Conservation (phyloP, 495 filamentous ascomycete species). For the Penicillium angulare region DNA sequence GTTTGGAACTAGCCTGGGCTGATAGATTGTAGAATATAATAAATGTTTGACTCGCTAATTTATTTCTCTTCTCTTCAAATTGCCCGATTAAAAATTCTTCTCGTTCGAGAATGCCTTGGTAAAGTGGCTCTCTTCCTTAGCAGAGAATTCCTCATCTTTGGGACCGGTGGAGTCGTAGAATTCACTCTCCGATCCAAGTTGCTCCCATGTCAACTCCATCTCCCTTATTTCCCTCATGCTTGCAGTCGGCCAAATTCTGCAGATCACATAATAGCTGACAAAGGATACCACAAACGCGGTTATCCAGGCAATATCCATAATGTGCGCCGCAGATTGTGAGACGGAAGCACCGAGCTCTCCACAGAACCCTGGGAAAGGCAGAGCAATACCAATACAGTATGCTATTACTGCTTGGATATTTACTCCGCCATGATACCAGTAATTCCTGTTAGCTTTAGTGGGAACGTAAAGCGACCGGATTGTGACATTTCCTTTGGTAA, state of each 20-base stretch:
- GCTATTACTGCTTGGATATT: constrained; percentile 2
- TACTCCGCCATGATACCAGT: constrained; percentile 2
- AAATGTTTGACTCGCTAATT: too few relatives aligned
- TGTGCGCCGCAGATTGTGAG: background rate
- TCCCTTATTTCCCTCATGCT: background rate
- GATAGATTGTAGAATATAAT: background rate
- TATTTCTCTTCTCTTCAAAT: too few relatives aligned
- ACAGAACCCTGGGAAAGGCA: constrained; percentile 3
- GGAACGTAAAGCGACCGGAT: background rate
- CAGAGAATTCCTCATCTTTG: background rate
- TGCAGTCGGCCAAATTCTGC: constrained; percentile 1
- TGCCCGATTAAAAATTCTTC: background rate
- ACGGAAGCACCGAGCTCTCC: constrained; percentile 1
- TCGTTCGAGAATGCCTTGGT: too few relatives aligned
- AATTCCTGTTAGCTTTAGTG: constrained; percentile 1
- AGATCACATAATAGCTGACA: constrained; percentile 3
- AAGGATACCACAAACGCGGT: background rate
- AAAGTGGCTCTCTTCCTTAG: background rate
- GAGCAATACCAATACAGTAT: background rate
- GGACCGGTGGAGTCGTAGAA: background rate
- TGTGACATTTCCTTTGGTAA: background rate
- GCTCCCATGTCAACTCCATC: background rate
- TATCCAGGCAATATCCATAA: constrained; percentile 3
- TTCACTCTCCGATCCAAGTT: background rate
- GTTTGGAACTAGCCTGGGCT: constrained; percentile 60